Base-by-base conservation (phyloP, 306 rosid species). In the Arachis stenosperma region DNA sequence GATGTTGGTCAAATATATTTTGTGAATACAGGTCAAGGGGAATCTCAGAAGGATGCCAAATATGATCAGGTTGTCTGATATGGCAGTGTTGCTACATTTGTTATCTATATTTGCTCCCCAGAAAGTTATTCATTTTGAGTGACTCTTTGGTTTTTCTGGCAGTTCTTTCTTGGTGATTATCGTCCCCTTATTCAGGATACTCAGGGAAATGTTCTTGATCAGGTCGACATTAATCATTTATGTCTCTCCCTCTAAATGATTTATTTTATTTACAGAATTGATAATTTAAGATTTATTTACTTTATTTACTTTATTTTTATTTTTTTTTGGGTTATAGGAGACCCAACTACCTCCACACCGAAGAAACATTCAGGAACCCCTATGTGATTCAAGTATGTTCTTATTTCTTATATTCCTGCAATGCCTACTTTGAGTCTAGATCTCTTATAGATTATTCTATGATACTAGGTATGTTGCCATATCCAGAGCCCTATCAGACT, bases 131-230 rank as follows among this genome's bases (percentile, higher is more conserved):
- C 42, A 50, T 77, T 77, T 79, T 65, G 43, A 7, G 57, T 72
- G 42, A 53, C 74, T 75, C 22, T 61, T 52, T 75, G 78, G 47
- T 82, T 74, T 79, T 62, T 75, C 42, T 67, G 59, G 71, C 90
- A 92, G 96, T 92, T 92, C 79, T 92, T 88, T 81, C 96, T 92
- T 70, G 96, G 98, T 40, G 98, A 92, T 78, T 92, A 89, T 79
- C 93, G 96, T 13, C 98, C 98, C 66, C 93, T 89, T 68, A 72
- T 75, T 37, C 88, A 80, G 69, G 98, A 92, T 75, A 47, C 75
- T 71, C 83, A 82, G 56, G 98, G 96, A 77, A 69, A 82, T 77
- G 84, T 88, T 82, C 86, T 89, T 82, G 98, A 92, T 85, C 93
- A 88, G 96, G 97, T 92, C 64, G 64, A 65, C 37, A 59, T 52